These are phyloP conservation scores for Saccharomycopsis phalli DNA, from an alignment of 1,139 yeast species.

Conservation along the genomic window DNA sequence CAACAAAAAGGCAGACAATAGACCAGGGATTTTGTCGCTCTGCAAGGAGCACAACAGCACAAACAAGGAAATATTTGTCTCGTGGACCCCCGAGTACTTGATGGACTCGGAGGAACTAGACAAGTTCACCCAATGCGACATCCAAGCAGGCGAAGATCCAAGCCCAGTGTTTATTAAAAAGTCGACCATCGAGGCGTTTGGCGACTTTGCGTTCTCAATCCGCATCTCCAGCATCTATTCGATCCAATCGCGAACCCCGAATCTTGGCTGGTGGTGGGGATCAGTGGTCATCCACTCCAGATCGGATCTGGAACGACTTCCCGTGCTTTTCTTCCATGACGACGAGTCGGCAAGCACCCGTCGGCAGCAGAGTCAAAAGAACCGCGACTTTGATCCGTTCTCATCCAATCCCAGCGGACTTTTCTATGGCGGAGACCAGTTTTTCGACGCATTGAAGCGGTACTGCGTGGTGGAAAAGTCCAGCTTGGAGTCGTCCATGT, in stretches of 20 bases:
- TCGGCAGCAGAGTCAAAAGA: constrained; percentile 47
- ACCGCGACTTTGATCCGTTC: constrained; percentile 68
- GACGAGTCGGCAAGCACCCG: constrained; percentile 72
- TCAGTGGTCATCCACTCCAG: constrained; percentile 66
- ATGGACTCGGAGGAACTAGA: constrained; percentile 36
- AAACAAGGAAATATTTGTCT: constrained; percentile 51
- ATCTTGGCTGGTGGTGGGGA: constrained; percentile 88
- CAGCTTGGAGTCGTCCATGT: constrained; percentile 61
- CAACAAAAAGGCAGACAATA: constrained; percentile 60
- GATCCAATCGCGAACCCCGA: constrained; percentile 75
- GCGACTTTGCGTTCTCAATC: constrained; percentile 59
- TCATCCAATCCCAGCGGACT: constrained; percentile 44
- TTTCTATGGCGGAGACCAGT: constrained; percentile 90
- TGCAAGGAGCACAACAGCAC: constrained; percentile 38
- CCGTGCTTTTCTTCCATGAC: constrained; percentile 88
- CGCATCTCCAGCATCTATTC: constrained; percentile 60
- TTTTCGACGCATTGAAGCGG: constrained; percentile 44
- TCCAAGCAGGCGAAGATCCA: constrained; percentile 28
- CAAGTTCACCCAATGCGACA: constrained; percentile 45
- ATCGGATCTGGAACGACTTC: constrained; percentile 51
- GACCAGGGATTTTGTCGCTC: constrained; percentile 66
- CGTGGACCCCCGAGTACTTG: constrained; percentile 67
- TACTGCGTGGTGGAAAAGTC: constrained; percentile 60
- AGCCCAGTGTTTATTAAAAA: constrained; percentile 35
- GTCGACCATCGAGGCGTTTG: constrained; percentile 44